Evolutionary conservation across 192 early-diverging fungal species (phyloP), one percentile per base, ranked within the genome.

Genomic region (Mortierella alpina): DNA sequence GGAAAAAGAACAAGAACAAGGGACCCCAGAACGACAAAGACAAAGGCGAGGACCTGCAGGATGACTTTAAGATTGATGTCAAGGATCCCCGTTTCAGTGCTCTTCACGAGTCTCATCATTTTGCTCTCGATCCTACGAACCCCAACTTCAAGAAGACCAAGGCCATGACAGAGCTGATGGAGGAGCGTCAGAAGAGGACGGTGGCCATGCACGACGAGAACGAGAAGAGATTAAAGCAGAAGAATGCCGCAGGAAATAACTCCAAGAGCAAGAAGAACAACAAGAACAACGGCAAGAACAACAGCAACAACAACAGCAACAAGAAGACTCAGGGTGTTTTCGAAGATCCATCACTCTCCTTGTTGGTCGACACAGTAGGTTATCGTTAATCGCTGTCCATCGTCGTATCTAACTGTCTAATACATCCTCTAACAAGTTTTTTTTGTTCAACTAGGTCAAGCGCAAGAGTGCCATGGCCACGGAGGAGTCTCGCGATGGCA

Each of bases 121-220:
- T 97, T 84, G 95, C 95, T 39, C 94, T 99, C 55, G 97, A 99
- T 76, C 95, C 96, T 17, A 96, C 95, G 48, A 97, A 95, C 84
- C 94, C 97, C 62, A 92, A 88, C 53, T 95, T 91, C 85, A 95
- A 95, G 84, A 95, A 95, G 85, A 95, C 94, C 14, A 91, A 90
- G 61, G 90, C 85, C 31, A 95, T 95, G 94, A 72, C 69, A 11
- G 92, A 91, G 70, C 68, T 95, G n/a, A 77, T 95, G 73, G 79
- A 91, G 45, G 89, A 85, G 48, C 65, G 87, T 57, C 84, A 86
- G 50, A 82, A 73, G 65, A 57, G 84, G 23, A 84, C 82, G 46
- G 57, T 58, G 17, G 45, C 49, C 0, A 31, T 44, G 22, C 64
- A 61, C 40, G 61, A 76, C 11, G 59, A 83, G 46, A 86, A 88